A percentile compares a stretch with the other conserved stretches of the same genome.
Conservation (phyloP, 352 stramenopile species). For the Phytophthora colocasiae region DNA sequence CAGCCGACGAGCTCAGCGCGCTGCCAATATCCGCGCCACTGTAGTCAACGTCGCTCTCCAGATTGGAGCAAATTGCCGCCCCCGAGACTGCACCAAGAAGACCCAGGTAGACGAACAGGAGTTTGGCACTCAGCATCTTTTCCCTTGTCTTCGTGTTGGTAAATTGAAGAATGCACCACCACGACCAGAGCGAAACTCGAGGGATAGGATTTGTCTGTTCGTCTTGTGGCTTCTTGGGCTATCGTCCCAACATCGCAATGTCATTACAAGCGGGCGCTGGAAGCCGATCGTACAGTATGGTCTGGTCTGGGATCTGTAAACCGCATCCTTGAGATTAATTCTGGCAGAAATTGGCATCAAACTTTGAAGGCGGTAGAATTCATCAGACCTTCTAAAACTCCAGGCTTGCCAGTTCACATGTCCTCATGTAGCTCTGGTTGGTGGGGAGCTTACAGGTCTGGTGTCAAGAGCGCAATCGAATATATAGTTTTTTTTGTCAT, state of each 20-base stretch:
- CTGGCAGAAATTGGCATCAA: background rate
- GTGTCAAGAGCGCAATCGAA: too few relatives aligned
- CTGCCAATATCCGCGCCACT: background rate
- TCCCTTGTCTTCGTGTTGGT: background rate
- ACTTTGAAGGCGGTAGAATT: too few relatives aligned
- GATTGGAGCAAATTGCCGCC: background rate
- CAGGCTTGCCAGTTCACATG: too few relatives aligned
- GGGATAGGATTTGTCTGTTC: too few relatives aligned
- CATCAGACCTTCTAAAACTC: too few relatives aligned
- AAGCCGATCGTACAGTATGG: background rate
- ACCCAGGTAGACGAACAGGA: background rate
- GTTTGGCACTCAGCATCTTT: background rate
- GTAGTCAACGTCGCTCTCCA: conserved; percentile 6
- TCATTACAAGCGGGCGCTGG: background rate
- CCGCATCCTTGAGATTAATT: conserved; percentile 1
- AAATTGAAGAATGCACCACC: conserved; percentile 3
- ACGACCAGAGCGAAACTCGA: too few relatives aligned
- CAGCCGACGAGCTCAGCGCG: background rate
- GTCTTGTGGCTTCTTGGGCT: too few relatives aligned
- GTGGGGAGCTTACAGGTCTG: too few relatives aligned
- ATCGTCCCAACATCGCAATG: too few relatives aligned
- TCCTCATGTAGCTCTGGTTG: too few relatives aligned
- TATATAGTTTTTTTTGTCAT: background rate
- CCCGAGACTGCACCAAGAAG: conserved; percentile 1
- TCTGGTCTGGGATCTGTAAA: background rate